Conservation (phyloP, 305 asterid species). For the Coffea humblotiana region DNA sequence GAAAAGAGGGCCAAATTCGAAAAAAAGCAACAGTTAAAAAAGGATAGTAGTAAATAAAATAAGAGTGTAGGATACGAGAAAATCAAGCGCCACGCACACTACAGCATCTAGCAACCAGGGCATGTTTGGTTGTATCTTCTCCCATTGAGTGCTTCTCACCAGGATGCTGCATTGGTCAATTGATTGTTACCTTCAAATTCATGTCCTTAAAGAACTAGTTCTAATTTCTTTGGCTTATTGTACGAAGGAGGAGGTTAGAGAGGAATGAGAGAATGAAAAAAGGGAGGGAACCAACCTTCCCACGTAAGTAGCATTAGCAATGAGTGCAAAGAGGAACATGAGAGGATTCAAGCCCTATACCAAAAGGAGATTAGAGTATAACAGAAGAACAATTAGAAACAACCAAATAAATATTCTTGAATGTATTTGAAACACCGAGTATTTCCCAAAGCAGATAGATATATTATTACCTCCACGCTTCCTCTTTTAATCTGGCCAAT, state of each 20-base stretch:
- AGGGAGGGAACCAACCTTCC: conserved; percentile 34
- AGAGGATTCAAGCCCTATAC: conserved; percentile 48
- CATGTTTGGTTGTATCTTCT: conserved; percentile 38
- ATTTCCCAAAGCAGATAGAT: too few species aligned
- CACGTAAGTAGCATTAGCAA: conserved; percentile 45
- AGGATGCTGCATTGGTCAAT: conserved; percentile 35
- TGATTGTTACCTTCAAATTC: background rate
- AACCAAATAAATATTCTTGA: background rate
- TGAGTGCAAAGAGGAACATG: conserved; percentile 46
- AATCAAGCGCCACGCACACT: conserved; percentile 46
- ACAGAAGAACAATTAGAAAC: background rate
- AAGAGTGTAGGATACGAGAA: conserved; percentile 41
- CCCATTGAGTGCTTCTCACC: conserved; percentile 41
- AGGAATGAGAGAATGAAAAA: background rate
- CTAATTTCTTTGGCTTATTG: background rate
- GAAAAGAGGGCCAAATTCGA: background rate
- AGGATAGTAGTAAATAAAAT: too few species aligned
- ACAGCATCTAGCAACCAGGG: conserved; percentile 54
- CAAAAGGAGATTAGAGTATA: background rate
- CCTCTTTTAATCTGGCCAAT: conserved; percentile 17
- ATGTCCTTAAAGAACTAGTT: background rate
- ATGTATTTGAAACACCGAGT: background rate
- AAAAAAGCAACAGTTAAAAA: background rate
- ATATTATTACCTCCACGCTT: conserved; percentile 14
- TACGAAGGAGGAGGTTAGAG: background rate